Evolutionary conservation across 225 moss, liverwort and hornwort genomes (phyloP), one percentile per base, ranked within the genome.

Genomic region (Pseudisothecium myosuroides): DNA sequence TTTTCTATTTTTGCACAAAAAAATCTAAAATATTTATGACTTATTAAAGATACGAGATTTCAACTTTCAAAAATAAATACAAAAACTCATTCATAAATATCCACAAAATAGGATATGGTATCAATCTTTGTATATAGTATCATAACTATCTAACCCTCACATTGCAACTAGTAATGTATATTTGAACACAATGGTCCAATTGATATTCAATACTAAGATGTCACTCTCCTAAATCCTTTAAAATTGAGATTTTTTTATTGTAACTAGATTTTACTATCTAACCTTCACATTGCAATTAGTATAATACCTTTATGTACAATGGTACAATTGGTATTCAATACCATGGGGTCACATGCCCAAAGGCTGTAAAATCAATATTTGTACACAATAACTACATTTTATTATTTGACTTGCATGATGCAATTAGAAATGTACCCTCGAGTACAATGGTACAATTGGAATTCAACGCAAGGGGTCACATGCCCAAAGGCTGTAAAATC

Each of bases 381-480:
- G 3, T 15, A 0, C n/a, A 37, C 1, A 16, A 27, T 17, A 4
- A 59, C 0, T 36, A 14, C 8, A 58, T 19, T 80, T n/a, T 7
- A n/a, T 11, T 27, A 2, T n/a, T 27, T 55, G 17, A 56, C 5
- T 7, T 0, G 12, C 3, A 18, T 4, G 3, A 11, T 58, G 12
- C 3, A 77, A 39, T 26, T 58, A 27, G 13, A 27, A 56, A 17
- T 23, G 16, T 55, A 37, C 7, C 3, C 4, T 36, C 4, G 0
- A 37, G 4, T 54, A 15, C 9, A n/a, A 79, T n/a, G 7, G 17
- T 26, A 78, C 15, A 71, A 45, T 55, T 55, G 21, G 2, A 37
- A 55, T 52, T 78, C 4, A 55, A 37, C 24, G 3, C 0, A 6
- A 3, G 0, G 1, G 5, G 5, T 5, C 17, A 50, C 5, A 50